Evolutionary conservation across 2,329 filamentous ascomycete genomes (phyloP).

Genomic region (Cordyceps pruinosa): DNA sequence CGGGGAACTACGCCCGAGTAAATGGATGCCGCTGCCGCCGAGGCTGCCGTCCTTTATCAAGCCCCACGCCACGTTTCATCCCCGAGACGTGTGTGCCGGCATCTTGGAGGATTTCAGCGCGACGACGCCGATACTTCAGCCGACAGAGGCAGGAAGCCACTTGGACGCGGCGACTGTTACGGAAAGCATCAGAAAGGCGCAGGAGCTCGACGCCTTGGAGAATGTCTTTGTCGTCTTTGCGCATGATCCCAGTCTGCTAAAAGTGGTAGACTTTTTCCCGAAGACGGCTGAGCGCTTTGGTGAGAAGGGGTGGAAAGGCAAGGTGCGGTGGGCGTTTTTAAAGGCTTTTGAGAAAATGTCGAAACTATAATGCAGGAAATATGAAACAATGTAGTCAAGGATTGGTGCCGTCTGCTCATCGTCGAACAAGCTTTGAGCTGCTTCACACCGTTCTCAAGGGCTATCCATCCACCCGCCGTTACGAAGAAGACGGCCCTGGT

Average conservation of each 20-base stretch:
- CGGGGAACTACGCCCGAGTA: neutral
- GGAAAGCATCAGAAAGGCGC: neutral
- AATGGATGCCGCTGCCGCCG: neutral
- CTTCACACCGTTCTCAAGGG: too few species aligned
- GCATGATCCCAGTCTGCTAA: neutral
- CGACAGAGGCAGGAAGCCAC: neutral
- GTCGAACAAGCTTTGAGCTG: too few species aligned
- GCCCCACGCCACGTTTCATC: too few species aligned
- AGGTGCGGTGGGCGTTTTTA: too few species aligned
- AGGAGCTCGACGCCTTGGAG: neutral
- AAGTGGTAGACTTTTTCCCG: neutral
- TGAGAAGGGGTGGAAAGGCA: neutral
- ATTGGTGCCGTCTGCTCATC: too few species aligned
- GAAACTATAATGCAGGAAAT: too few species aligned
- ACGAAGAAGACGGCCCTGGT: too few species aligned
- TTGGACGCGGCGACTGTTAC: neutral
- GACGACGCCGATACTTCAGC: too few species aligned
- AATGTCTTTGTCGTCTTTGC: neutral
- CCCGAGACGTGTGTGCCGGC: neutral
- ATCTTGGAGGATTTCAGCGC: neutral
- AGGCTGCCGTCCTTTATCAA: too few species aligned
- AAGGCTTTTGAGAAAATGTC: too few species aligned
- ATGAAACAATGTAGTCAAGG: too few species aligned
- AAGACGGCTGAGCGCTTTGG: neutral
- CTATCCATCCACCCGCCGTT: too few species aligned